Percentiles rank a stretch among this genome's conserved stretches.
Evolutionary conservation across 495 filamentous ascomycete species (phyloP).

Genomic region (Aspergillus cristatus): DNA sequence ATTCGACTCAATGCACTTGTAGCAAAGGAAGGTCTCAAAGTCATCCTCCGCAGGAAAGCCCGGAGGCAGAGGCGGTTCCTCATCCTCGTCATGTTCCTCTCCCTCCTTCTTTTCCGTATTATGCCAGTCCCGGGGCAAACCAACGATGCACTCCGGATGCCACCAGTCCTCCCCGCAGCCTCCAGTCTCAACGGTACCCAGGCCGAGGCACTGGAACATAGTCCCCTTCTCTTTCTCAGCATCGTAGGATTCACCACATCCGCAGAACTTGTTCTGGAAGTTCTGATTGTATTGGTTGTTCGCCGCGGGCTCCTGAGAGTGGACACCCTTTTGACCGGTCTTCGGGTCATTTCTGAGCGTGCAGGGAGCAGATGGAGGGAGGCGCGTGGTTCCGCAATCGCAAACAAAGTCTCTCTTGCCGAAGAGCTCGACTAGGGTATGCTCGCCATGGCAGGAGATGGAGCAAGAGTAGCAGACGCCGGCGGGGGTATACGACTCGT

Average conservation of each 20-base stretch:
- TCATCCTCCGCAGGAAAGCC: constrained; percentile 83
- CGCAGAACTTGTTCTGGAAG: constrained; percentile 87
- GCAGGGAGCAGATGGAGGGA: constrained; percentile 62
- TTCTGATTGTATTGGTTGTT: constrained; percentile 93
- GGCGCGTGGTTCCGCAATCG: constrained; percentile 85
- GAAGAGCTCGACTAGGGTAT: constrained; percentile 93
- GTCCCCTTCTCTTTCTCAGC: constrained; percentile 81
- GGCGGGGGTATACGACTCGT: constrained; percentile 60
- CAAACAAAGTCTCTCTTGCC: constrained; percentile 90
- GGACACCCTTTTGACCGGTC: constrained; percentile 68
- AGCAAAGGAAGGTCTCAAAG: constrained; percentile 86
- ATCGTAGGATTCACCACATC: constrained; percentile 79
- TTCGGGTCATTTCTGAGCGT: constrained; percentile 63
- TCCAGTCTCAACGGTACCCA: constrained; percentile 68
- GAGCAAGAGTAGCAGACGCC: constrained; percentile 95
- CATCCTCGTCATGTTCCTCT: constrained; percentile 39
- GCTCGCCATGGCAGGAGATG: constrained; percentile 92
- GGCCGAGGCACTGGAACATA: constrained; percentile 97
- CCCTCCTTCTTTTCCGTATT: constrained; percentile 22
- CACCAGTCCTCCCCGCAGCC: constrained; percentile 99
- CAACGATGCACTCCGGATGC: constrained; percentile 90
- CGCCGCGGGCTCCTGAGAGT: constrained; percentile 58
- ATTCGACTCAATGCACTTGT: constrained; percentile 79
- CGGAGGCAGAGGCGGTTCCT: constrained; percentile 57
- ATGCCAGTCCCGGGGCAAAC: constrained; percentile 50